Conservation (phyloP, 805 yeast genomes). For the Saturnispora quitensis region DNA sequence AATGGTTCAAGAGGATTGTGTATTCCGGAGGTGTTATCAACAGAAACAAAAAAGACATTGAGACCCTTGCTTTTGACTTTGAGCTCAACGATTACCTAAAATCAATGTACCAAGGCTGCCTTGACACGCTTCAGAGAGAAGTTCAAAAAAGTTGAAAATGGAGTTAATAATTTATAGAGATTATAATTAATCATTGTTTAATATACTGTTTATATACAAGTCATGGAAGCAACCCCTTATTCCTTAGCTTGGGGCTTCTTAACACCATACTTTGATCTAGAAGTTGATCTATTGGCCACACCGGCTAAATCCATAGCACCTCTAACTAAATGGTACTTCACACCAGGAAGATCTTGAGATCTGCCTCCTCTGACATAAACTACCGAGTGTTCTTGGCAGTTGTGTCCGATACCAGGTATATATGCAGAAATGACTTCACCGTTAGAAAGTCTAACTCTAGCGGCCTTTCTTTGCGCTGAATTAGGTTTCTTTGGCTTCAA, state of each 20-base stretch:
- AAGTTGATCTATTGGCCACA: constrained; percentile 83
- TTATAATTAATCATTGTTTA: neutral
- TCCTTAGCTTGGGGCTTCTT: constrained; percentile 59
- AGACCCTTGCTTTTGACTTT: constrained; percentile 28
- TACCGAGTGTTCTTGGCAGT: constrained; percentile 95
- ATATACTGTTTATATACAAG: constrained; percentile 8
- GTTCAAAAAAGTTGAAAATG: constrained; percentile 18
- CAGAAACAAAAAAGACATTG: constrained; percentile 31
- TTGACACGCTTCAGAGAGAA: constrained; percentile 37
- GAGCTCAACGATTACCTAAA: constrained; percentile 30
- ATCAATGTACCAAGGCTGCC: constrained; percentile 34
- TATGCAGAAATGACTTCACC: constrained; percentile 87
- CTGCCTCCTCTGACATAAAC: constrained; percentile 97
- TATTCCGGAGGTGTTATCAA: constrained; percentile 43
- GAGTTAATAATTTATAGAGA: neutral
- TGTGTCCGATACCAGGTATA: constrained; percentile 98
- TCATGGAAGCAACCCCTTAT: constrained; percentile 4
- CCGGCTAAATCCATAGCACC: constrained; percentile 92
- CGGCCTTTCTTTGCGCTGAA: constrained; percentile 95
- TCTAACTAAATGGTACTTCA: constrained; percentile 85
- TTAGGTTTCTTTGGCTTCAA: constrained; percentile 97
- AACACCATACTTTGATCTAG: constrained; percentile 91
- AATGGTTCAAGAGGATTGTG: constrained; percentile 46
- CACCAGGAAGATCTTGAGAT: constrained; percentile 97
- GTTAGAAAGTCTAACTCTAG: constrained; percentile 85